phyloP scores from a whole-genome alignment of 495 filamentous ascomycete genomes.

The Penicillium cataractarum region DNA sequence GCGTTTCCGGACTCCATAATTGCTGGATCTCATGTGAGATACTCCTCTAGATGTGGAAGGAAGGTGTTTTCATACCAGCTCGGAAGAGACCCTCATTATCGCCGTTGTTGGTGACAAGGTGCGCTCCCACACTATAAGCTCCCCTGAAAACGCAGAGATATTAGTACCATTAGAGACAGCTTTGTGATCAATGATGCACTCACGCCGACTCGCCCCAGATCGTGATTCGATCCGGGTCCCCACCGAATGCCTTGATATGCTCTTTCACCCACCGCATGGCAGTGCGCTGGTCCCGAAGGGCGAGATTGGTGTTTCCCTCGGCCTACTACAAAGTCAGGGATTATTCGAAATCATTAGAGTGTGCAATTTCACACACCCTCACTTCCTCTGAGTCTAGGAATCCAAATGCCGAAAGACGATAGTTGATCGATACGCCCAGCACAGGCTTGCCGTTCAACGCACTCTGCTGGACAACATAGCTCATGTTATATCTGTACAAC shows the following conservation, averaged over 20 bases:
- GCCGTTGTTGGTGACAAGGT: conserved; percentile 39
- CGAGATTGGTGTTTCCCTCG: conserved; percentile 53
- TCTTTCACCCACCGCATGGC: conserved; percentile 55
- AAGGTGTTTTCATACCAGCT: conserved; percentile 29
- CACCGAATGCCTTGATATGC: conserved; percentile 56
- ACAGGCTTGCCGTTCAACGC: conserved; percentile 58
- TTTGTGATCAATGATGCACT: conserved; percentile 10
- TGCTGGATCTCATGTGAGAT: conserved; percentile 30
- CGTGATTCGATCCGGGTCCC: conserved; percentile 62
- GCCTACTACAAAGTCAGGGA: conserved; percentile 21
- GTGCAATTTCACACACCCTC: conserved; percentile 28
- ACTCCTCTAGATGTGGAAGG: background rate
- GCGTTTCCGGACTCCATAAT: conserved; percentile 71
- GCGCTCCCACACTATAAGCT: conserved; percentile 43
- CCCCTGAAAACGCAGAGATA: conserved; percentile 22
- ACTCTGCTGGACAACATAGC: conserved; percentile 40
- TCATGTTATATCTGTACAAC: conserved; percentile 40
- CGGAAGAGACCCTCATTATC: conserved; percentile 43
- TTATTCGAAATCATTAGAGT: background rate
- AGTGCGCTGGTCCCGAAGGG: conserved; percentile 53
- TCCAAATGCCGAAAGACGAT: conserved; percentile 71
- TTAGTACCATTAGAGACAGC: background rate
- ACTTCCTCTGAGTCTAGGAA: conserved; percentile 61
- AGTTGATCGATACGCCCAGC: conserved; percentile 74
- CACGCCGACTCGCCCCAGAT: conserved; percentile 74